Percentiles rank a stretch among this genome's conserved stretches.
phyloP scores from a whole-genome alignment of 139 green algal genomes.

The Gonium pectorale region DNA sequence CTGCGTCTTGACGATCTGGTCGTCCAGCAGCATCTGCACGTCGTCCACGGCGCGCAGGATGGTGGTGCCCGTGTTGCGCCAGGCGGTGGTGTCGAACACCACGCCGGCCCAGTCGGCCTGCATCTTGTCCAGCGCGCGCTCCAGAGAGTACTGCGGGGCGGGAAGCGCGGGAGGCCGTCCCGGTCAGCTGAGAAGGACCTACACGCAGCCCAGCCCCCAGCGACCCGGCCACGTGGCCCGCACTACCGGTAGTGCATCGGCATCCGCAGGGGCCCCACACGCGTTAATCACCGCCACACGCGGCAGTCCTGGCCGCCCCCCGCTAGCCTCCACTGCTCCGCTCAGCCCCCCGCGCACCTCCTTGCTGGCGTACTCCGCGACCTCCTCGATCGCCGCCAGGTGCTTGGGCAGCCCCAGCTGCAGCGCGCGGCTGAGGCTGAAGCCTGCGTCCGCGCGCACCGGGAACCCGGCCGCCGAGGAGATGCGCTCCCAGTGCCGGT shows the following conservation, averaged over 20 bases:
- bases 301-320: too few species aligned
- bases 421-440: slow-evolving; percentile 75
- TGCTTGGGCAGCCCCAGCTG: slow-evolving; percentile 74
- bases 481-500: slow-evolving; percentile 77
- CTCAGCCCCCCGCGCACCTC: too few species aligned
- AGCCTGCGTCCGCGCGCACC: slow-evolving; percentile 75
- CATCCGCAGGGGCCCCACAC: too few species aligned
- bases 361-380: slow-evolving; percentile 72
- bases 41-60: slow-evolving; percentile 78
- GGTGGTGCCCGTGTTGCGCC: slow-evolving; percentile 74
- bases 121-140: slow-evolving; percentile 88
- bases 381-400: slow-evolving; percentile 77
- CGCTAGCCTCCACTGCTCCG: too few species aligned
- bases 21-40: slow-evolving; percentile 81
- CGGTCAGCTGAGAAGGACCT: too few species aligned
- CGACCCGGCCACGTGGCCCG: too few species aligned
- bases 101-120: slow-evolving; percentile 80
- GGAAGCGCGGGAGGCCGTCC: too few species aligned
- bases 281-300: too few species aligned
- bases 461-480: slow-evolving; percentile 67
- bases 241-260: too few species aligned
- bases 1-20: slow-evolving; percentile 86
- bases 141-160: slow-evolving; percentile 71
- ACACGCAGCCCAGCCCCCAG: too few species aligned
- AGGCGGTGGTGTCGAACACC: slow-evolving; percentile 73